These are phyloP conservation scores for Pseudogymnoascus sp. DNA, from an alignment of 2,329 filamentous ascomycete genomes.

Conservation along the genomic window DNA sequence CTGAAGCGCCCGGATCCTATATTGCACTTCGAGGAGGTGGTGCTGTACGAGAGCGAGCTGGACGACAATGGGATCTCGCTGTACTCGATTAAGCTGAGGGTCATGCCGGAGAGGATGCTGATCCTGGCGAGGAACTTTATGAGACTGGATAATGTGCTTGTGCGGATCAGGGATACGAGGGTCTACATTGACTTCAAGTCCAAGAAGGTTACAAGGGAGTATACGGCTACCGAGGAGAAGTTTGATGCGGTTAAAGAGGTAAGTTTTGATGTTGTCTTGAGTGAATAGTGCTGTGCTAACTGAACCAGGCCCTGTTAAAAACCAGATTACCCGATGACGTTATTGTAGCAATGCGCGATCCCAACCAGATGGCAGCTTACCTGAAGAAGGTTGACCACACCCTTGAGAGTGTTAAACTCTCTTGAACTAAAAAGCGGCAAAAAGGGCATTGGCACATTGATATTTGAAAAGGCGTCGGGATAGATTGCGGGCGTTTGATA, in stretches of 20 bases:
- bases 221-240: conserved; percentile 74
- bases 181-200: conserved; percentile 84
- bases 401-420: conserved; percentile 40
- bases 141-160: conserved; percentile 81
- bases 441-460: not conserved
- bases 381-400: conserved; percentile 63
- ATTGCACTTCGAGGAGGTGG: conserved; percentile 90
- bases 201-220: conserved; percentile 77
- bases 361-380: conserved; percentile 63
- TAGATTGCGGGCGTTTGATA: conserved; percentile 2
- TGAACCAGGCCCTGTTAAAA: conserved; percentile 38
- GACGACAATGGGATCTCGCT: conserved; percentile 95
- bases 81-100: conserved; percentile 81
- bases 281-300: not conserved
- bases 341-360: conserved; percentile 68
- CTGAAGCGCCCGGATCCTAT: conserved; percentile 88
- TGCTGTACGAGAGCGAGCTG: conserved; percentile 94
- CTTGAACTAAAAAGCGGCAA: not conserved
- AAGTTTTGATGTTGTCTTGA: conserved; percentile 25
- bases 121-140: conserved; percentile 84
- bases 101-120: conserved; percentile 83
- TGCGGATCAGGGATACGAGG: conserved; percentile 81
- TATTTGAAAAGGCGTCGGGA: not conserved
- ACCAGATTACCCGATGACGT: conserved; percentile 59
- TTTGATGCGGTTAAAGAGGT: conserved; percentile 72